Evolutionary conservation across 129 eudicot species (phyloP).

Genomic region (Flaveria robusta): DNA sequence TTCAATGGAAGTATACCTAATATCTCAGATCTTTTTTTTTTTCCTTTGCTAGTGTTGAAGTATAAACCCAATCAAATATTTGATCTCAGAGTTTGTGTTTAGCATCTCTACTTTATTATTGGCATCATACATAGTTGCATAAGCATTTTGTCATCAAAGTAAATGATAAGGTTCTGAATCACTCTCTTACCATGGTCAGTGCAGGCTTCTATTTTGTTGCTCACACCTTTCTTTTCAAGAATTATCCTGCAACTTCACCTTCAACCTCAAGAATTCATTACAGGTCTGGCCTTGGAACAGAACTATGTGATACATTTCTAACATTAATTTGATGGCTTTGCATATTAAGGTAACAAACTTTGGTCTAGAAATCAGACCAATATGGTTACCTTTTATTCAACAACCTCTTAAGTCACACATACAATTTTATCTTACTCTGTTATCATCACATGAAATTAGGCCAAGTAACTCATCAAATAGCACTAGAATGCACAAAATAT

Average conservation of each 20-base stretch:
- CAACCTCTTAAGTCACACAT: background rate
- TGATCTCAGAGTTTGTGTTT: background rate
- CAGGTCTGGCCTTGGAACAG: slow-evolving; percentile 54
- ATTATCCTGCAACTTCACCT: slow-evolving; percentile 75
- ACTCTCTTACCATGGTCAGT: slow-evolving; percentile 32
- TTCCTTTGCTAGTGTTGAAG: background rate
- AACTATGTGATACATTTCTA: slow-evolving; percentile 15
- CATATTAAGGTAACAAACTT: slow-evolving; percentile 13
- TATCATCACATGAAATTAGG: background rate
- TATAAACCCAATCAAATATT: background rate
- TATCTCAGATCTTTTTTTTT: too few relatives aligned
- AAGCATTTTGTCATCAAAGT: slow-evolving; percentile 18
- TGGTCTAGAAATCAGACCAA: background rate
- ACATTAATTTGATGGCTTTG: background rate
- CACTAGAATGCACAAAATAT: slow-evolving; percentile 6
- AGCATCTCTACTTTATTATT: slow-evolving; percentile 6
- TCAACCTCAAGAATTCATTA: slow-evolving; percentile 93
- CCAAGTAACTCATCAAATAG: background rate
- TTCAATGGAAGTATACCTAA: background rate
- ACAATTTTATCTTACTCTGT: background rate
- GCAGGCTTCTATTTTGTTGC: slow-evolving; percentile 82
- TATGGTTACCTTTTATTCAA: background rate
- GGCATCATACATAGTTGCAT: slow-evolving; percentile 3
- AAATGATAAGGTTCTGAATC: slow-evolving; percentile 16
- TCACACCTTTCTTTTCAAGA: slow-evolving; percentile 78